Evolutionary conservation across 2,329 filamentous ascomycete genomes (phyloP).

Genomic region (Pseudopithomyces chartarum): DNA sequence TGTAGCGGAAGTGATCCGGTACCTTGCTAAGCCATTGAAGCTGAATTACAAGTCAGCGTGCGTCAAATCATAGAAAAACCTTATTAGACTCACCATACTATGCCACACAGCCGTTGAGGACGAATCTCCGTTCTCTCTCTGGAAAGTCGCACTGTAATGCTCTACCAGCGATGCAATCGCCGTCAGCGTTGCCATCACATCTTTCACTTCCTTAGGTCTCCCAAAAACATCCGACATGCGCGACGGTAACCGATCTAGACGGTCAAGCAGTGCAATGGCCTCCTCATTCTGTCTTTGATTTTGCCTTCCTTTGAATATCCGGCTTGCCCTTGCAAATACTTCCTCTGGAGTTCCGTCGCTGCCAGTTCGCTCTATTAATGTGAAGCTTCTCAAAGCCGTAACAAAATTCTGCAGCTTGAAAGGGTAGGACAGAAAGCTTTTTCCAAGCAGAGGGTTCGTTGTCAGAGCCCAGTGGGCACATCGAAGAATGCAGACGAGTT

Average conservation of each 20-base stretch:
- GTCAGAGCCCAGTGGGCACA: conserved; percentile 18
- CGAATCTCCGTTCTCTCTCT: conserved; percentile 3
- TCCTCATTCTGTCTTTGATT: neutral
- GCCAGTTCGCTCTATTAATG: conserved; percentile 4
- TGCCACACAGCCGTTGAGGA: neutral
- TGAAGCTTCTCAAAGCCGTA: conserved; percentile 9
- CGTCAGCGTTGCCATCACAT: conserved; percentile 25
- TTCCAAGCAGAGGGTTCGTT: neutral
- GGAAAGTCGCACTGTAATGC: conserved; percentile 23
- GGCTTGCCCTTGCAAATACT: conserved; percentile 9
- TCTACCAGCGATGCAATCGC: conserved; percentile 25
- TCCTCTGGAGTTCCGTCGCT: conserved; percentile 2
- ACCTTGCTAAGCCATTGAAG: conserved; percentile 26
- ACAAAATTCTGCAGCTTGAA: conserved; percentile 10
- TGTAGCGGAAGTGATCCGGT: conserved; percentile 20
- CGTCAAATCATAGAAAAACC: neutral
- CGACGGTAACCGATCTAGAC: conserved; percentile 20
- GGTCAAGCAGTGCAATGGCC: conserved; percentile 10
- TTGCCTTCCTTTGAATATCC: conserved; percentile 4
- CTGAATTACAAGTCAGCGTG: neutral
- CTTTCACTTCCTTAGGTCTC: conserved; percentile 15
- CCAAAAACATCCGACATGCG: conserved; percentile 22
- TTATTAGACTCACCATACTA: conserved; percentile 17
- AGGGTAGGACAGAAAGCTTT: neutral
- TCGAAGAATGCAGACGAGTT: conserved; percentile 16